Evolutionary conservation across 2,329 filamentous ascomycete species (phyloP), one percentile per base, ranked within the genome.

Genomic region (Colletotrichum godetiae): DNA sequence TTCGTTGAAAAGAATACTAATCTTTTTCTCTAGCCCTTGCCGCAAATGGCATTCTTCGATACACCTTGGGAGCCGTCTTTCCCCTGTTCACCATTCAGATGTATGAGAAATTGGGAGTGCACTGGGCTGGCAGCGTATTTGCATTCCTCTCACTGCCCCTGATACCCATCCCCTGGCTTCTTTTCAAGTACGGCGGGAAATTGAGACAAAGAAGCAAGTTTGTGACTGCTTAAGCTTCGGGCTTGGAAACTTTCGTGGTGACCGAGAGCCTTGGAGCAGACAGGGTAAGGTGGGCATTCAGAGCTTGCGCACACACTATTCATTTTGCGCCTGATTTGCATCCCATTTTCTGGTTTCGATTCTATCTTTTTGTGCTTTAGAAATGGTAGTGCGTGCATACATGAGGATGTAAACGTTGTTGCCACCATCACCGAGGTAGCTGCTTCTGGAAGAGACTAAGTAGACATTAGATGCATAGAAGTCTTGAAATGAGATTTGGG

Each of bases 31-130:
- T 13, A 59, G 77, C 77, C 0, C 67, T 78, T 10, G 86, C 85
- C 1, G 86, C 86, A 0, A 87, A 87, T 65, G 82, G 83, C 0
- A 78, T 87, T 4, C 70, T 83, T n/a, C 79, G 85, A 53, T 87
- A 86, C 56, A 76, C 76, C 0, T 77, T 87, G 11, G 83, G 82
- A 2, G 81, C 82, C 0, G 81, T 77, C 0, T 87, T 88, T 59
- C 86, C 86, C 2, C 76, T 87, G 0, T 87, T 87, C 72, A 83
- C 84, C 0, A 77, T 85, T 5, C 80, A 83, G 52, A 81, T 84
- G 82, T 84, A 83, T 42, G 69, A 78, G 27, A 74, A 67, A 0
- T 72, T 85, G n/a, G 82, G 81, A 1, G 80, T 82, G 2, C 79
- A 75, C 7, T 83, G 82, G 80, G 83, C 83, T 1, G 76, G 73